Base-by-base conservation (phyloP, 2,329 filamentous ascomycete species). In the Clarireedia monteithiana region DNA sequence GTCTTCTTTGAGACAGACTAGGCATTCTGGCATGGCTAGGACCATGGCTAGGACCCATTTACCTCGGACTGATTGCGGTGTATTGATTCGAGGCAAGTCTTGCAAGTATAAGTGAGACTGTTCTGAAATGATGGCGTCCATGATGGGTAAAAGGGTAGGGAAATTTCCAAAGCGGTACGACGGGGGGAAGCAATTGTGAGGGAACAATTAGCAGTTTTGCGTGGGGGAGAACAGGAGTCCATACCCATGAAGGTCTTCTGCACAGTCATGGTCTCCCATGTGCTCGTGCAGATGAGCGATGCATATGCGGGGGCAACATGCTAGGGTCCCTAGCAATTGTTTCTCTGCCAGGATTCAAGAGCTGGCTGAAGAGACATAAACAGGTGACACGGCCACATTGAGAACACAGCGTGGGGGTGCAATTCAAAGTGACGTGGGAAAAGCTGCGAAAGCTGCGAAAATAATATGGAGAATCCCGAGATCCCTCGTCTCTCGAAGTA, bases 201-300 rank as follows among this genome's bases (percentile, higher is more conserved):
- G 27, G 27, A 14, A 26, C 27, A 39, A 12, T 20, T 20, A 38
- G 12, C 20, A 20, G 23, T 24, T 24, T 39, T 20, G n/a, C 34
- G 48, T 40, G 48, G 48, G 48, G 48, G 30, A 20, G 23, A 14
- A 23, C 12, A 15, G 6, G 27, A 12, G 34, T 12, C 6, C 12
- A 14, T 10, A 39, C 6, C 17, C 48, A 24, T 12, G 36, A 34
- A 39, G 5, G 34, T 40, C 34, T 39, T 39, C 48, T 50, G 48
- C 30, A 50, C 9, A n/a, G 10, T 17, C 42, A 45, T 45, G 42
- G 42, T 14, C n/a, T 45, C 12, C 48, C 34, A 39, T 39, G 48
- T 50, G 48, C 34, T 50, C 26, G 47, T 50, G 48, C 48, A 50
- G 34, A 40, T 40, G 48, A 50, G 48, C 36, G 12, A 50, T 40